These are phyloP conservation scores for Carpinus fangiana DNA, from an alignment of 306 rosid genomes.

Conservation along the genomic window DNA sequence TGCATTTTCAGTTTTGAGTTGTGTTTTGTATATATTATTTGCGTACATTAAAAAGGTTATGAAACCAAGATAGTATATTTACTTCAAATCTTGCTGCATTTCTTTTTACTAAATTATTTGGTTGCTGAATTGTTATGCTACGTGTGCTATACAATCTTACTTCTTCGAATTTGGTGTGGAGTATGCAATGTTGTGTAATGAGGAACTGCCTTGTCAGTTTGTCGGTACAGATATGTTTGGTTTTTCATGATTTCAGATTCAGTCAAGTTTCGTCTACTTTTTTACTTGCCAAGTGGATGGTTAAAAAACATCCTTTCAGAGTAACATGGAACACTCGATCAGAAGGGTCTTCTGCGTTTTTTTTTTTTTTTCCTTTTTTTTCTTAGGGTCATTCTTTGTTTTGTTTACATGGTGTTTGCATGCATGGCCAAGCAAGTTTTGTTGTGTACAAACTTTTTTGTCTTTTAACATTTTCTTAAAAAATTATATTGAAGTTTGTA, in stretches of 20 bases:
- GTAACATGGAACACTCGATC: not conserved
- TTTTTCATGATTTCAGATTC: not conserved
- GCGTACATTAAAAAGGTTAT: too few species aligned
- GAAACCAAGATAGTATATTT: not conserved
- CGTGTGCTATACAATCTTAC: not conserved
- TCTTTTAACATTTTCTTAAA: conserved; percentile 1
- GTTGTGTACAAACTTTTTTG: not conserved
- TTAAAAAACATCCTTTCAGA: not conserved
- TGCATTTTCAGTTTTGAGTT: too few species aligned
- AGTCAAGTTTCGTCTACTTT: not conserved
- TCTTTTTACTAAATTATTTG: not conserved
- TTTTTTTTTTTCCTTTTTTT: not conserved
- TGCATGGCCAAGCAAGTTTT: not conserved
- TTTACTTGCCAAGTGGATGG: not conserved
- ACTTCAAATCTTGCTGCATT: not conserved
- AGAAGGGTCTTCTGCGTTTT: not conserved
- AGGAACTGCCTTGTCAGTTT: not conserved
- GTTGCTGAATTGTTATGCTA: not conserved
- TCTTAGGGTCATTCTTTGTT: not conserved
- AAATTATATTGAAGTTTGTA: not conserved
- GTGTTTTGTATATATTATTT: too few species aligned
- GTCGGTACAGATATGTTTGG: not conserved
- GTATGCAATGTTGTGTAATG: not conserved
- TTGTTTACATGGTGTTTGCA: not conserved
- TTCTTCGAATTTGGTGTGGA: not conserved